Base-by-base conservation (phyloP, 306 rosid species). In the Cicer pinnatifidum region DNA sequence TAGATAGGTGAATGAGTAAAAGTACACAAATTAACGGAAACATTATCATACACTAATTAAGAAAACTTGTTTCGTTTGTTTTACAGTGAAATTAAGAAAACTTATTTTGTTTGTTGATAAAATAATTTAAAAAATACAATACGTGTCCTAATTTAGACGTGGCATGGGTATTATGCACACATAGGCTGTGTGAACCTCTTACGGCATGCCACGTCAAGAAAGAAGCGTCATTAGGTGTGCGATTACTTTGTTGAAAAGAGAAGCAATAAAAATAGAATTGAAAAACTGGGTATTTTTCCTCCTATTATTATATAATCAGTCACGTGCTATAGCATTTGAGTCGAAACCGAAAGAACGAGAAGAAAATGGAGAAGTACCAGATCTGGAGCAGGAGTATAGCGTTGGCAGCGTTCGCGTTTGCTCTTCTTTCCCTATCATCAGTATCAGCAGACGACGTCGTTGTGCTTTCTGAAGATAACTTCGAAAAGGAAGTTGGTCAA, bases 401-500 rank as follows among this genome's bases (percentile, higher is more conserved):
- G 10, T 16, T 88, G 6, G 91, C 80, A 72, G 77, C 87, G 44
- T 83, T 94, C 53, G 90, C 88, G 57, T 82, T 88, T 39, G 87
- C 82, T 39, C 77, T 91, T 73, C 69, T 89, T 6, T 72, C 67
- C 44, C 40, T 86, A 33, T 73, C 89, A 50, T 73, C 89, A 50
- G 91, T 79, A 11, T 65, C 82, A 5, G 97, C 97, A 1, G 96
- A 95, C 80, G 97, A 95, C 67, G 99, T 95, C 80, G 89, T 88
- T 47, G 96, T 95, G 15, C 90, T 95, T 3, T 85, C 96, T 0
- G 90, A 87, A 84, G 91, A 83, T 2, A 92, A 90, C 82, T 95
- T 95, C 83, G 90, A 95, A 84, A 86, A 87, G 78, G 97, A 90
- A 80, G 91, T 95, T 64, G 99, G 99, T 75, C 92, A 87, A 73